A percentile compares a stretch with the other conserved stretches of the same genome.
Conservation (phyloP, 1,139 yeast species). For the Candida mesenterica region DNA sequence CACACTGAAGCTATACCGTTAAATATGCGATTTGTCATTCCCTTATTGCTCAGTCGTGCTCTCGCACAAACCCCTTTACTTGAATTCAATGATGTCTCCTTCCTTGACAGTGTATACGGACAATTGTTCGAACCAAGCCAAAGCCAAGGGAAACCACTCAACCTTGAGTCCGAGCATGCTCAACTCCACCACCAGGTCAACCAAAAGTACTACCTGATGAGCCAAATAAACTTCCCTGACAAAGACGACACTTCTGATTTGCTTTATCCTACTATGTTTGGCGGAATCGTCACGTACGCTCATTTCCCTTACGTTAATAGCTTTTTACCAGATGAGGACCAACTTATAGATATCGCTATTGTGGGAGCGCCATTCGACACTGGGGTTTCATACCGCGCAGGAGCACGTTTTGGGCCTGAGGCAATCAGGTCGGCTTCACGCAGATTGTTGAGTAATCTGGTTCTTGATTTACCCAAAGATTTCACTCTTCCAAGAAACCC, state of each 20-base stretch:
- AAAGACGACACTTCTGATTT: slow-evolving; percentile 40
- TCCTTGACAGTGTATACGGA: slow-evolving; percentile 30
- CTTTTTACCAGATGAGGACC: slow-evolving; percentile 1
- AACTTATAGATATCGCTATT: slow-evolving; percentile 42
- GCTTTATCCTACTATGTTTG: slow-evolving; percentile 23
- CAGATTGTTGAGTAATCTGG: slow-evolving; percentile 34
- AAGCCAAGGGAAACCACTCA: slow-evolving; percentile 6
- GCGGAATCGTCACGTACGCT: slow-evolving; percentile 49
- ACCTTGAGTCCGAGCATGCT: slow-evolving; percentile 1
- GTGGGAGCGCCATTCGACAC: slow-evolving; percentile 56
- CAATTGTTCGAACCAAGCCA: slow-evolving; percentile 16
- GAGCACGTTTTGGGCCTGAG: slow-evolving; percentile 53
- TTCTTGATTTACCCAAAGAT: slow-evolving; percentile 14
- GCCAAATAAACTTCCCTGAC: slow-evolving; percentile 23
- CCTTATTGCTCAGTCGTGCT: background rate
- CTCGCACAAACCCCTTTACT: slow-evolving; percentile 1
- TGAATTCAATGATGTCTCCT: slow-evolving; percentile 10
- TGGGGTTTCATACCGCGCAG: slow-evolving; percentile 48
- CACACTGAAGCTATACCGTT: too few species aligned
- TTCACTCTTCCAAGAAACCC: slow-evolving; percentile 14
- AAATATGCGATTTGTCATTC: background rate
- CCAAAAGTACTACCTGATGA: slow-evolving; percentile 11
- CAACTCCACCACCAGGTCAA: background rate
- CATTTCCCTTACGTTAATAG: slow-evolving; percentile 26
- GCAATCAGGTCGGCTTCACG: slow-evolving; percentile 40